Base-by-base conservation (phyloP, 192 early-diverging fungal species). In the Lunasporangiospora selenospora region DNA sequence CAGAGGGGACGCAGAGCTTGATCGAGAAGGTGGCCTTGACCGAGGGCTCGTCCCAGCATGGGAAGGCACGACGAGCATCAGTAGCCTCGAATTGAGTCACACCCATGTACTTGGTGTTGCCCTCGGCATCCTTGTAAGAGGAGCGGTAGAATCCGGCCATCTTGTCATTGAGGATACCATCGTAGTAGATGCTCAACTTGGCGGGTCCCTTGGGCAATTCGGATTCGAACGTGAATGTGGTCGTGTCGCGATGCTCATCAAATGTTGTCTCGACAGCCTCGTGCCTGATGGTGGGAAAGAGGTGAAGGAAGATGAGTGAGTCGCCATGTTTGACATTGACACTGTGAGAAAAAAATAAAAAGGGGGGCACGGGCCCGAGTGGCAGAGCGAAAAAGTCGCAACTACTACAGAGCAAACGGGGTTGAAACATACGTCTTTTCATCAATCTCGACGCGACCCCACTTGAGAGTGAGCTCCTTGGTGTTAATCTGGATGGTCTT, bases 71-170 rank as follows among this genome's bases (percentile, higher is more conserved):
- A 46, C 96, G 89, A 26, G 90, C 90, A 54, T 95, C 89, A 23
- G 93, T 95, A 5, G 95, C 84, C 82, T 98, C 93, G 70, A 98
- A 99, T 69, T 99, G 96, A 11, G 97, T 98, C 13, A 90, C 90
- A 18, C 91, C 95, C 77, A 99, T 83, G 76, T 89, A 83, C 55
- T 73, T 62, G 24, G 69, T 19, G 41, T 63, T 73, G 29, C 77
- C 77, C n/a, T 75, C 55, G 2, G 57, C 18, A 50, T 83, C 78
- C 43, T 67, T 62, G 45, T 70, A 97, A 24, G 82, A 80, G 34
- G 87, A 89, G 45, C 95, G 89, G 80, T 99, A 99, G 78, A 99
- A 99, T 1, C 97, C 96, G 31, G 83, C 77, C 94, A 99, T 95
- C 65, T 93, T 84, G 81, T 98, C 86, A 58, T 93, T 93, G 34